Base-by-base conservation (phyloP, 306 rosid genomes). In the Vicia faba region DNA sequence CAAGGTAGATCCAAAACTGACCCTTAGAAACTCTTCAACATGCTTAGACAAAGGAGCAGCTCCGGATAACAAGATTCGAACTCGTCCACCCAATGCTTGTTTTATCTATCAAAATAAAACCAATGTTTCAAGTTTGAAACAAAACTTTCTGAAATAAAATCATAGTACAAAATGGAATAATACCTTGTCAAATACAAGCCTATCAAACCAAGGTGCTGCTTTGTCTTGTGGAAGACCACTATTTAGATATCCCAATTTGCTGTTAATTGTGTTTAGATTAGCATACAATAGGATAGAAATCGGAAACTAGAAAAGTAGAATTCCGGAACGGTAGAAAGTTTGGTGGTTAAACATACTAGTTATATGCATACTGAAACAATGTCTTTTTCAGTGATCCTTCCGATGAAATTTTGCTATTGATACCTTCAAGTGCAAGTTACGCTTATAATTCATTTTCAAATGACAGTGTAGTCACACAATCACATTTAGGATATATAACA, bases 11-110 rank as follows among this genome's bases (percentile, higher is more conserved):
- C 98, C 87, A 81, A 80, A 76, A 20, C 93, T 80, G 78, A 93
- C 93, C 83, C 98, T 83, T 23, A 93, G 65, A 81, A 86, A 93
- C 82, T 93, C 97, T 84, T 93, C 98, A 75, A 93, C 96, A 9
- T 88, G 89, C 73, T 66, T 66, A 15, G 97, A 85, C 84, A 93
- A 77, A 72, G 98, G 98, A 55, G 98, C 98, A 70, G 98, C 98
- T 15, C 98, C 98, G 3, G 97, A 87, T 72, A 86, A 70, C 68
- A 93, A 7, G 14, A 93, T 72, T 7, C 95, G 96, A 73, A 89
- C 83, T 73, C 84, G 79, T 54, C 97, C 98, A 46, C 98, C 98
- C 41, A 93, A 73, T 20, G 80, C 91, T 84, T 80, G 92, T 75
- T 83, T 93, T 66, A 83, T 84, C 98, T 93, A 45, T 54, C 28